Conservation (phyloP, 169 alveolate species). For the Fabrea salina region DNA sequence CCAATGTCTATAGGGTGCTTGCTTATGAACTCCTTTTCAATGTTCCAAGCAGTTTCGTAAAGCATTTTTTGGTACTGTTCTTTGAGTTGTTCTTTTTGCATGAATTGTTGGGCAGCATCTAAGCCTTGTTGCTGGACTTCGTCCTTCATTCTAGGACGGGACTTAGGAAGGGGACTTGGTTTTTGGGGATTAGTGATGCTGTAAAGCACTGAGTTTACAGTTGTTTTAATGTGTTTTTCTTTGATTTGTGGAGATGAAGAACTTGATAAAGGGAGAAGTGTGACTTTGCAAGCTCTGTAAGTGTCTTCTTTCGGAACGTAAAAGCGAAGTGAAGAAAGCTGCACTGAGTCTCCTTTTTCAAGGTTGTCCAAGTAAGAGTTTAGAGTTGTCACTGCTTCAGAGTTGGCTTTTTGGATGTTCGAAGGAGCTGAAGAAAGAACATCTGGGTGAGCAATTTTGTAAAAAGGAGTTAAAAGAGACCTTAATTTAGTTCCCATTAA, state of each 20-base stretch:
- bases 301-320: not conserved
- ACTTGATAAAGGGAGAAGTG: not conserved
- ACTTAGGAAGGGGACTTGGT: no score
- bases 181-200: no score
- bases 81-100: no score
- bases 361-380: not conserved
- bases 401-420: not conserved
- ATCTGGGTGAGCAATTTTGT: constrained; percentile 19
- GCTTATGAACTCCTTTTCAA: no score
- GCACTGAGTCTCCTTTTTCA: not conserved
- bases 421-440: not conserved
- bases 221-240: not conserved
- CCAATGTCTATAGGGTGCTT: no score
- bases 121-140: no score
- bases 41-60: no score
- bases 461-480: constrained; percentile 16
- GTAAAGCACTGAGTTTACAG: no score
- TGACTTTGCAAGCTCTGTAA: not conserved
- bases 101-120: no score
- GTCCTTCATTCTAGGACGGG: no score
- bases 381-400: not conserved
- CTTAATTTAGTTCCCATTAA: constrained; percentile 3
- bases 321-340: not conserved
- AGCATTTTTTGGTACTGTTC: no score
- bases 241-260: not conserved